Conservation (phyloP, 2,329 filamentous ascomycete genomes). For the Aspergillus viridinutans region DNA sequence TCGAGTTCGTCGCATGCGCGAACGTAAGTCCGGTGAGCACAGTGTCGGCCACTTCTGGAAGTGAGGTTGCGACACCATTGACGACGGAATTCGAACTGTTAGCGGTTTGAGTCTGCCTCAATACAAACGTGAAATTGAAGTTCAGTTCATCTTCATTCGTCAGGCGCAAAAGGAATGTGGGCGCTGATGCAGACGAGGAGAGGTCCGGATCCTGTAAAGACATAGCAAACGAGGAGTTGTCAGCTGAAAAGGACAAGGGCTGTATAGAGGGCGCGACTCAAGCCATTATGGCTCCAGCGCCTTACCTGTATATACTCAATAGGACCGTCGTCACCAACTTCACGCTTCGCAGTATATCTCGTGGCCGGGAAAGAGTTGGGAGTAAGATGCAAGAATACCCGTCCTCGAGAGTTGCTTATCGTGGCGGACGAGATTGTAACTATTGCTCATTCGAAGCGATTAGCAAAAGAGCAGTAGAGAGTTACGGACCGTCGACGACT, state of each 20-base stretch:
- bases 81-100: slow-evolving; percentile 49
- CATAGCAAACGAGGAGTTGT: background rate
- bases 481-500: background rate
- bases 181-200: slow-evolving; percentile 42
- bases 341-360: slow-evolving; percentile 67
- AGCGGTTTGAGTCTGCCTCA: slow-evolving; percentile 54
- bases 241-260: background rate
- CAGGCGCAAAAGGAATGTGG: slow-evolving; percentile 80
- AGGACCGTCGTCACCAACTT: slow-evolving; percentile 67
- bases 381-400: slow-evolving; percentile 69
- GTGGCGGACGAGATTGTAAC: slow-evolving; percentile 82
- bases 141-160: slow-evolving; percentile 86
- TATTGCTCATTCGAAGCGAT: slow-evolving; percentile 34
- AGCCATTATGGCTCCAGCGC: slow-evolving; percentile 16
- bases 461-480: background rate
- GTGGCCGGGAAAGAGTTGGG: slow-evolving; percentile 87
- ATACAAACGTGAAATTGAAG: slow-evolving; percentile 88
- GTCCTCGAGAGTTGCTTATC: slow-evolving; percentile 74
- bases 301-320: slow-evolving; percentile 89
- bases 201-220: slow-evolving; percentile 69
- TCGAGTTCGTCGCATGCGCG: slow-evolving; percentile 77
- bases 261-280: background rate
- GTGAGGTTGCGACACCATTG: slow-evolving; percentile 49
- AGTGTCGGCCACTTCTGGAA: slow-evolving; percentile 59
- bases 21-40: slow-evolving; percentile 85